A percentile compares a stretch with the other conserved stretches of the same genome.
Conservation (phyloP, 2,329 filamentous ascomycete genomes). For the Calonectria honghensis region DNA sequence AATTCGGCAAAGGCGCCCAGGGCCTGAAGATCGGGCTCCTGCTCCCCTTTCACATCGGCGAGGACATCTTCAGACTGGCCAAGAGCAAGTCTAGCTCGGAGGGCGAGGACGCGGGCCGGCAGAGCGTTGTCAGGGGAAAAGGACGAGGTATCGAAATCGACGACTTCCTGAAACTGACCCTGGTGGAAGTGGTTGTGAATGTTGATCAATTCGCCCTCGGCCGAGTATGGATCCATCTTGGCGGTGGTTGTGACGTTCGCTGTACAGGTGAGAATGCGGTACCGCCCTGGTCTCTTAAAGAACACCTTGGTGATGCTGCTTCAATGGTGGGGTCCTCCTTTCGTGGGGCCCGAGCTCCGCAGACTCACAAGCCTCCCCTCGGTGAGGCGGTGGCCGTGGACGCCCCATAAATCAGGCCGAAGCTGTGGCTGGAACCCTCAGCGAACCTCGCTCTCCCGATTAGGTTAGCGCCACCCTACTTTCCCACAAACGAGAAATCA, state of each 20-base stretch:
- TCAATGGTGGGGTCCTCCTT: constrained; percentile 57
- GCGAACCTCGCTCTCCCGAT: constrained; percentile 56
- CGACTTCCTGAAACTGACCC: constrained; percentile 89
- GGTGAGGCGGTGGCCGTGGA: constrained; percentile 49
- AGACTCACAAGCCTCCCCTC: constrained; percentile 47
- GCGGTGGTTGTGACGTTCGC: constrained; percentile 47
- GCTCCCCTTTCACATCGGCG: constrained; percentile 78
- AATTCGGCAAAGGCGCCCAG: constrained; percentile 84
- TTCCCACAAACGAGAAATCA: constrained; percentile 68
- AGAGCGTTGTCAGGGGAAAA: constrained; percentile 87
- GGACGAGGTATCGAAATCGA: constrained; percentile 88
- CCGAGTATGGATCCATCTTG: constrained; percentile 81
- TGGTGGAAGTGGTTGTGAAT: constrained; percentile 83
- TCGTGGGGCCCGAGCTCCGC: constrained; percentile 49
- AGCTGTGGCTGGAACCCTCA: constrained; percentile 52
- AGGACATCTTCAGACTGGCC: constrained; percentile 85
- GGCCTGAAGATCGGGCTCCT: constrained; percentile 84
- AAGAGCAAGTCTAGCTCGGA: constrained; percentile 88
- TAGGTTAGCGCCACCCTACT: constrained; percentile 62
- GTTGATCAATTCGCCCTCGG: constrained; percentile 83
- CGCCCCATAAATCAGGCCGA: constrained; percentile 52
- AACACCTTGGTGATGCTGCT: constrained; percentile 57
- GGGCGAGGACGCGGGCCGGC: constrained; percentile 84
- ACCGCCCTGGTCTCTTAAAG: constrained; percentile 52
- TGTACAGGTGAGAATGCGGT: constrained; percentile 44